Evolutionary conservation across 805 yeast species (phyloP), one percentile per base, ranked within the genome.

Genomic region (Candida cerambycidarum): DNA sequence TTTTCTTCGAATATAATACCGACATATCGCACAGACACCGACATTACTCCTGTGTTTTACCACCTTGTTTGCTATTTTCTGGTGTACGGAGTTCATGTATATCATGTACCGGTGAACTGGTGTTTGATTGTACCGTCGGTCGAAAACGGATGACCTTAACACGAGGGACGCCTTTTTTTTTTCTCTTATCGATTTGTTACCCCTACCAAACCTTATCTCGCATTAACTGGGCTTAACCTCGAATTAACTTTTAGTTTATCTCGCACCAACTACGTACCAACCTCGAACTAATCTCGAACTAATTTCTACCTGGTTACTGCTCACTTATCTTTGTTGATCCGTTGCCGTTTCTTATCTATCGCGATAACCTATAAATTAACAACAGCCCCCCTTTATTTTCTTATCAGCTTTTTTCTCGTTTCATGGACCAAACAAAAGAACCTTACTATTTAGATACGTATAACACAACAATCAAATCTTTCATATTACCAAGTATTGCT

Each of bases 361-460:
- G 35, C 35, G 35, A 32, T 32, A 32, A 32, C 25, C 4, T 32
- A 32, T 32, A 32, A 32, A 32, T 18, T 13, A 10, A 12, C 15
- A 32, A 23, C 17, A 23, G 5, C n/a, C 29, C 38, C 18, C 5
- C 9, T 27, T 23, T 14, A 12, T 5, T 7, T 23, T 35, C 15
- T 8, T 21, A 7, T 21, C 10, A 7, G 29, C 13, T 12, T 25
- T 25, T 11, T 12, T 16, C 23, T 21, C 23, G 16, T 23, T 41
- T 16, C 13, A 42, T 42, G 45, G 11, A 32, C 28, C 38, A 34
- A 5, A 39, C 32, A 3, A 48, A 37, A 16, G 53, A 49, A 41
- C 53, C 53, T 9, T 49, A 49, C 38, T 49, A 49, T 41, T 46
- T 42, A 23, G 53, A 49, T n/a, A 37, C 21, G 11, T 43, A 41